These are phyloP conservation scores for Neurospora sp. DNA, from an alignment of 2,329 filamentous ascomycete species.

Conservation along the genomic window DNA sequence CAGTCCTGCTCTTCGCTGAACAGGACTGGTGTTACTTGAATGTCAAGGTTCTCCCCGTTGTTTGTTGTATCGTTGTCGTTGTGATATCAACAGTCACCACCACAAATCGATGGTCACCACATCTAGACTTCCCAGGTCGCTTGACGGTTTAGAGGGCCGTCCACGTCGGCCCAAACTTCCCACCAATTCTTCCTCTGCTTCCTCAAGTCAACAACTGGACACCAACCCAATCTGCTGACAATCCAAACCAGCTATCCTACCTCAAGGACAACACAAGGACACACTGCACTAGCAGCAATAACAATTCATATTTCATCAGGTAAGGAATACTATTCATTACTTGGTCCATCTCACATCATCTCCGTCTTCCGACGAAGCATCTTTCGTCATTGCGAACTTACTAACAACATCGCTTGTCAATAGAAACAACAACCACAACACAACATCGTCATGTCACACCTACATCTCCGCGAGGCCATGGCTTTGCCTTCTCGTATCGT, in stretches of 20 bases:
- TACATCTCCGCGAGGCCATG: background rate
- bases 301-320: no score
- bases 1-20: background rate
- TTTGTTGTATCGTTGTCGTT: background rate
- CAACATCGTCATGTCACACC: background rate
- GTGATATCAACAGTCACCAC: background rate
- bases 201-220: background rate
- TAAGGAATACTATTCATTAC: no score
- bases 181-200: background rate
- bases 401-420: background rate
- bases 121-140: background rate
- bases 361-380: background rate
- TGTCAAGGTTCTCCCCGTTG: background rate
- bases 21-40: background rate
- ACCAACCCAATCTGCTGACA: background rate
- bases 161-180: background rate
- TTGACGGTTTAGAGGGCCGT: background rate
- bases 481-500: background rate
- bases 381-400: background rate
- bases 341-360: no score
- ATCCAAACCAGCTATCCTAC: background rate
- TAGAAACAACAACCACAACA: background rate
- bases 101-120: background rate
- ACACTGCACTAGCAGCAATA: background rate
- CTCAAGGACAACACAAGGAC: background rate